A percentile compares a stretch with the other conserved stretches of the same genome.
These are phyloP conservation scores for Cerioporus squamosus DNA, from an alignment of 1,284 basidiomycete species.

Conservation along the genomic window DNA sequence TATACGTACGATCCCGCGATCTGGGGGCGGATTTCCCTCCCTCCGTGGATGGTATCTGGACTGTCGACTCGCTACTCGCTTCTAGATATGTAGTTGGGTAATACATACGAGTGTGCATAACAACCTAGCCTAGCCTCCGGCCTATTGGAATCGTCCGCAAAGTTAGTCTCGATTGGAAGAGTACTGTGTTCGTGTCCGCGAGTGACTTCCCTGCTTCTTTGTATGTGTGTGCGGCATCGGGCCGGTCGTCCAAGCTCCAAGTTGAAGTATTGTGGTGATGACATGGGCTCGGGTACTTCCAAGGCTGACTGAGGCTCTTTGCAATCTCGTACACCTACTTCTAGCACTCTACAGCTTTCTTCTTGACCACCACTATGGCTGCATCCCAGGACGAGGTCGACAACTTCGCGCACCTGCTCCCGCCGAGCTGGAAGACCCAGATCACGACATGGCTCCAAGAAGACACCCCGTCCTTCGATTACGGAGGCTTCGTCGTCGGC, in stretches of 20 bases:
- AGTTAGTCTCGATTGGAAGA: too few species aligned
- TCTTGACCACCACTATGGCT: constrained; percentile 15
- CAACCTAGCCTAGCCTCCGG: neutral
- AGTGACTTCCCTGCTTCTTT: too few species aligned
- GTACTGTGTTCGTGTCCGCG: too few species aligned
- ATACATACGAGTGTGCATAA: neutral
- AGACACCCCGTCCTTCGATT: constrained; percentile 97
- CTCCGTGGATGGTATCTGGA: too few species aligned
- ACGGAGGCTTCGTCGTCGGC: constrained; percentile 96
- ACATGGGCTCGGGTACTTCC: too few species aligned
- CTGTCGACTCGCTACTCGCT: constrained; percentile 9
- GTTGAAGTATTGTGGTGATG: too few species aligned
- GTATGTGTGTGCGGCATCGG: too few species aligned
- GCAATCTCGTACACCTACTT: neutral
- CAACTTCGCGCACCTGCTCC: constrained; percentile 76
- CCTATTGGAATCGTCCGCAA: too few species aligned
- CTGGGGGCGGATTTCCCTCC: neutral
- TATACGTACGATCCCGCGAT: constrained; percentile 2
- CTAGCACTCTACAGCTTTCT: neutral
- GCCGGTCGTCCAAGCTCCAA: too few species aligned
- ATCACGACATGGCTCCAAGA: constrained; percentile 88
- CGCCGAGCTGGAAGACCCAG: constrained; percentile 88
- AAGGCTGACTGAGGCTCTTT: neutral
- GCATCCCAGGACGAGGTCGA: constrained; percentile 30
- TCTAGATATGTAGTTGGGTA: constrained; percentile 6